Evolutionary conservation across 257 asterid genomes (phyloP).

Genomic region (Lycium barbarum): DNA sequence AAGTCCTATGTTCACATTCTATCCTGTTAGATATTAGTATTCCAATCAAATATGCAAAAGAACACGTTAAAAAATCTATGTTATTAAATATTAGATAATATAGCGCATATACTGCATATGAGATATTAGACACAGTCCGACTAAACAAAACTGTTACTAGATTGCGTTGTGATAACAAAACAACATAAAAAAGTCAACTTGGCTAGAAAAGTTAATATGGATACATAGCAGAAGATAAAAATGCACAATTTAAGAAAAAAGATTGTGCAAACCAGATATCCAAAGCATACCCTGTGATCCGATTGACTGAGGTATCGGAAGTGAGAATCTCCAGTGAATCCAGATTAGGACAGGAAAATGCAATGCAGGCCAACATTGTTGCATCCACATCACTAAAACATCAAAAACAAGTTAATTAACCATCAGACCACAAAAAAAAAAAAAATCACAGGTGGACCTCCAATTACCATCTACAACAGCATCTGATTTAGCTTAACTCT

Average conservation of each 20-base stretch:
- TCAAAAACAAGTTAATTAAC: slow-evolving; percentile 28
- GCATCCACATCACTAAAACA: slow-evolving; percentile 86
- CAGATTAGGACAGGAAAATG: slow-evolving; percentile 90
- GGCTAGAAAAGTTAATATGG: neutral
- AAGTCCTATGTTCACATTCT: neutral
- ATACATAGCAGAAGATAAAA: neutral
- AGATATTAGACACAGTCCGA: neutral
- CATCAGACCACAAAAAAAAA: neutral
- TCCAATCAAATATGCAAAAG: neutral
- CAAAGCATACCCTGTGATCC: slow-evolving; percentile 79
- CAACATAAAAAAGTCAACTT: neutral
- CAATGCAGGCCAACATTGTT: slow-evolving; percentile 89
- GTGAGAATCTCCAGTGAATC: slow-evolving; percentile 77
- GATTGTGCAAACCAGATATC: neutral
- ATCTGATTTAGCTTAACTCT: no score
- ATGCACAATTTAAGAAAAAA: neutral
- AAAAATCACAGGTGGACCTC: slow-evolving; percentile 6
- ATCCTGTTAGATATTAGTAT: neutral
- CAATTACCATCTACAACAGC: no score
- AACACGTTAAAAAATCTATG: neutral
- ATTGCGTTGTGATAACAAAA: neutral
- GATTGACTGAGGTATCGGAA: slow-evolving; percentile 61
- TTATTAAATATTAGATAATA: neutral
- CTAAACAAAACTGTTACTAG: neutral
- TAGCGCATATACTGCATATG: neutral